A percentile compares a stretch with the other conserved stretches of the same genome.
phyloP scores from a whole-genome alignment of 73 alveolate species.

The Vitrella brassicaformis region DNA sequence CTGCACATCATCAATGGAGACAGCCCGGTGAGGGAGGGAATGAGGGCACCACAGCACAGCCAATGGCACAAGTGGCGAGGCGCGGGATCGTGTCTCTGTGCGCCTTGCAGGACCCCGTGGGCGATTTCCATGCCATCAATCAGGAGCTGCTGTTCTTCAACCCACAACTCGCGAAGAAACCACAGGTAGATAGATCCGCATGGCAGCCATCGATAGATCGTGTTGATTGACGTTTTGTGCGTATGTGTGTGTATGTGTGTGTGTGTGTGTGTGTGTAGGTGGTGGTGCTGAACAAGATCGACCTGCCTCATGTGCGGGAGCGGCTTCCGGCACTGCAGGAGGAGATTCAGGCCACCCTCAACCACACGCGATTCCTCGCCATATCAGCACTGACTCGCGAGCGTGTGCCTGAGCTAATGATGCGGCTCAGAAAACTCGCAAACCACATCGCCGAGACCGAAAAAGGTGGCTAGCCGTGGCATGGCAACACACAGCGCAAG shows the following conservation, averaged over 20 bases:
- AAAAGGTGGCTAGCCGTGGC: background rate
- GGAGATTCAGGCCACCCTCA: too few relatives aligned
- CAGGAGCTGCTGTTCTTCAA: background rate
- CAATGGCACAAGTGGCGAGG: too few relatives aligned
- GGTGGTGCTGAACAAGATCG: background rate
- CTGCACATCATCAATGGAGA: conserved; percentile 6
- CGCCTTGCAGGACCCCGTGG: background rate
- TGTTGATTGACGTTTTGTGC: background rate
- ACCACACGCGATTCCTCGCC: too few relatives aligned
- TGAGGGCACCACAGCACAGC: too few relatives aligned
- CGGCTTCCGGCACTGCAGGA: too few relatives aligned
- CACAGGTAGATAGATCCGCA: too few relatives aligned
- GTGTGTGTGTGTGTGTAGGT: background rate
- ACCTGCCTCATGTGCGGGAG: too few relatives aligned
- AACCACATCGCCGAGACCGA: background rate
- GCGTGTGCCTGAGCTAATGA: too few relatives aligned
- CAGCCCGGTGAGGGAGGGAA: too few relatives aligned
- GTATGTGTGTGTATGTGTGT: background rate
- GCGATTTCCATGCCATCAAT: background rate
- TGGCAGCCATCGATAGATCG: too few relatives aligned
- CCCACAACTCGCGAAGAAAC: background rate
- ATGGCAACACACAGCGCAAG: background rate
- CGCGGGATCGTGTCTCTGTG: too few relatives aligned
- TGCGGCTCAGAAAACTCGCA: background rate
- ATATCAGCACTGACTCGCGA: too few relatives aligned